Evolutionary conservation across 805 yeast genomes (phyloP).

Genomic region (Candida chilensis): DNA sequence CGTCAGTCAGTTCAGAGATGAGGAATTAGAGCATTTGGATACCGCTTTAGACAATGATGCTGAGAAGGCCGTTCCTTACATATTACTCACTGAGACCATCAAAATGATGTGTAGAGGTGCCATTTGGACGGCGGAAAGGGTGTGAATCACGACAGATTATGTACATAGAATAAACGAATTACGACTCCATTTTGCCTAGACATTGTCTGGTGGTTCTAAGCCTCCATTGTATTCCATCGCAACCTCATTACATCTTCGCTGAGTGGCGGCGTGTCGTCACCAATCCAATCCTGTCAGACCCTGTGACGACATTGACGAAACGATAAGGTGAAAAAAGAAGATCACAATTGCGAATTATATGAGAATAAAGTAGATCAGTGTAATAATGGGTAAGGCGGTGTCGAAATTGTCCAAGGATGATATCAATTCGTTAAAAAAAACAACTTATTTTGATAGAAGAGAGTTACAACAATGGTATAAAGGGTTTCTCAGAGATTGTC

Average conservation of each 20-base stretch:
- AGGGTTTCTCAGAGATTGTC: slow-evolving; percentile 91
- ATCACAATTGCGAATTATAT: no score
- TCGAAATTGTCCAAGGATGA: slow-evolving; percentile 91
- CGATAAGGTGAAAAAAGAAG: no score
- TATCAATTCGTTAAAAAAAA: slow-evolving; percentile 66
- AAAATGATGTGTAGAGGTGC: slow-evolving; percentile 82
- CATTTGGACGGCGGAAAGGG: slow-evolving; percentile 82
- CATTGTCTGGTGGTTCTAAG: no score
- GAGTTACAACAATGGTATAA: slow-evolving; percentile 98
- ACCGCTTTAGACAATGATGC: slow-evolving; percentile 92
- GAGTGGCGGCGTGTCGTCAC: no score
- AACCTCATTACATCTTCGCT: no score
- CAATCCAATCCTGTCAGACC: no score
- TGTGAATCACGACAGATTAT: no score
- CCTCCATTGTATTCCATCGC: no score
- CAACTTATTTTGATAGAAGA: slow-evolving; percentile 86
- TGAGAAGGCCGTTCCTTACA: slow-evolving; percentile 86
- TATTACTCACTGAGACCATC: slow-evolving; percentile 80
- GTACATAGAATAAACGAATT: no score
- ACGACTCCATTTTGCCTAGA: no score
- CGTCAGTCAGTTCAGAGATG: slow-evolving; percentile 79
- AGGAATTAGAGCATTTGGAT: slow-evolving; percentile 89
- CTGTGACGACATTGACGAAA: no score
- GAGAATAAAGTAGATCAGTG: slow-evolving; percentile 3
- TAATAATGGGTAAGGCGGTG: slow-evolving; percentile 85